Evolutionary conservation across 1,284 basidiomycete genomes (phyloP), one percentile per base, ranked within the genome.

Genomic region (Microbotryomycetes sp.): DNA sequence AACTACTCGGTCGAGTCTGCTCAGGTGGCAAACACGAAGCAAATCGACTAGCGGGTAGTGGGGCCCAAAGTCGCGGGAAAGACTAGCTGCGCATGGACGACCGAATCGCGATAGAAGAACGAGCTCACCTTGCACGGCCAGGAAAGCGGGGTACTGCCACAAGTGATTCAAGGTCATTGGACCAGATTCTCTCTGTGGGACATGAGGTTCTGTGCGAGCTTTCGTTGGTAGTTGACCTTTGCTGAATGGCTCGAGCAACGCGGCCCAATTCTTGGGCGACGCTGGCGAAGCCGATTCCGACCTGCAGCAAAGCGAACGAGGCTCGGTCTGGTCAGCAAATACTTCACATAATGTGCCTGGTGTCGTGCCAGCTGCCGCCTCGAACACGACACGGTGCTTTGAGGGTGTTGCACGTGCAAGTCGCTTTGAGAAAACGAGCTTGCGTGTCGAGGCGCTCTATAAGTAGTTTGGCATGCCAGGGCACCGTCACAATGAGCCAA

Each of bases 131-230:
- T 73, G 70, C 12, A 55, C 52, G 2, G 65, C 66, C 22, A 71
- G 36, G 54, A 73, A 73, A 1, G 70, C 69, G 5, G 71, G 46
- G 46, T 70, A 71, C 30, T 71, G 58, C 63, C 66, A 72, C 19
- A 62, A 48, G 49, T 65, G 55, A 4, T 63, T 3, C 15, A 70
- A 42, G 0, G 63, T 67, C 36, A 70, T 56, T 6, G 64, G 60
- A 42, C 61, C 52, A 2, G 31, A 56, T 15, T 56, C 46, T 22
- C 56, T 60, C 56, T 70, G 69, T 19, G 55, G 49, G 6, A 71
- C 57, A 0, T 32, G 49, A 46, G 64, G 64, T 26, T 64, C 58
- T 16, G 59, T 66, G 25, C 64, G 42, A 25, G 65, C 65, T 48
- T 64, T 62, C 45, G 56, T 54, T 4, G 65, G 63, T 14, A 67